A percentile compares a stretch with the other conserved stretches of the same genome.
These are phyloP conservation scores for Hypoxylon lienhwacheense DNA, from an alignment of 495 filamentous ascomycete genomes.

Conservation along the genomic window DNA sequence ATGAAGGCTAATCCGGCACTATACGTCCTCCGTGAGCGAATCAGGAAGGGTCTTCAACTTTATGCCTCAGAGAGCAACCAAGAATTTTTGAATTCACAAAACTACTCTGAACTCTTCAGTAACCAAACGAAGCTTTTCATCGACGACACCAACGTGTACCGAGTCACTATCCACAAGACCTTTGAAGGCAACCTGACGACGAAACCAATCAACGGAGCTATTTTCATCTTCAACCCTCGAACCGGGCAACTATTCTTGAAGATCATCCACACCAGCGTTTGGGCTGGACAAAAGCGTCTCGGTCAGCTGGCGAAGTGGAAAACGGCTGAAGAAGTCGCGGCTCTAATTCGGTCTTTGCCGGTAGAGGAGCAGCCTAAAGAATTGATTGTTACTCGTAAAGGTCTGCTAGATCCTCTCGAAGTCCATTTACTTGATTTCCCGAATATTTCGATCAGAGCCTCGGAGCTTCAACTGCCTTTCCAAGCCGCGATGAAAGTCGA, in stretches of 20 bases:
- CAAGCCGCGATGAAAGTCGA: constrained; percentile 99
- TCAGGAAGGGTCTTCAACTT: constrained; percentile 96
- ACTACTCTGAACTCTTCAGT: constrained; percentile 99
- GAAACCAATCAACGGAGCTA: constrained; percentile 99
- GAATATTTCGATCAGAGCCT: constrained; percentile 98
- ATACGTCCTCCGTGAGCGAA: constrained; percentile 96
- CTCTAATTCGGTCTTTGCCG: constrained; percentile 92
- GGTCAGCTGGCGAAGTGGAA: constrained; percentile 99
- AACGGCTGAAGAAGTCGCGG: constrained; percentile 99
- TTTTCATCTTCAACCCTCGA: constrained; percentile 99
- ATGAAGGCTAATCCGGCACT: constrained; percentile 99
- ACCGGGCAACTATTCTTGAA: constrained; percentile 98
- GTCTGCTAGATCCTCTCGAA: constrained; percentile 94
- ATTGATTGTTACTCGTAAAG: constrained; percentile 97
- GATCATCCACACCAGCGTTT: constrained; percentile 99
- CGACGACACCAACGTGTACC: constrained; percentile 99
- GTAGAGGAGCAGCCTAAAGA: constrained; percentile 99
- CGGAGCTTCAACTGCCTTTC: constrained; percentile 96
- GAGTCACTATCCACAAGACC: constrained; percentile 99
- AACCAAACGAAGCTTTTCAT: constrained; percentile 99
- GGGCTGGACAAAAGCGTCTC: constrained; percentile 99
- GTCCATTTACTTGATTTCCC: constrained; percentile 98
- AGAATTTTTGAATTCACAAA: constrained; percentile 98
- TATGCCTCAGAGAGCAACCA: constrained; percentile 99
- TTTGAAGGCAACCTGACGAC: constrained; percentile 99